Evolutionary conservation across 2,329 filamentous ascomycete genomes (phyloP).

Genomic region (Penicillium sp.): DNA sequence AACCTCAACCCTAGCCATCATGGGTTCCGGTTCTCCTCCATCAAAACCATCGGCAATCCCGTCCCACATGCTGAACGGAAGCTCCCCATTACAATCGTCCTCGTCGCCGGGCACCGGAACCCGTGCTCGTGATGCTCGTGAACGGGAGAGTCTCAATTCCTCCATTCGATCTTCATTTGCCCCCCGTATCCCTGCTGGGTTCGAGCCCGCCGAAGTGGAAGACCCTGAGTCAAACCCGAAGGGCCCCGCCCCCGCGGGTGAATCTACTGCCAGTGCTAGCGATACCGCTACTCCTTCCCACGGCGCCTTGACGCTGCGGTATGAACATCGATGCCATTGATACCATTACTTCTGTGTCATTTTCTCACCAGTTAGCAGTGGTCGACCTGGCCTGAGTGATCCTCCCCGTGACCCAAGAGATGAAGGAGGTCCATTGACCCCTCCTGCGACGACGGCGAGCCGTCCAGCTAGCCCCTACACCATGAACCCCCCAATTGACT

Average conservation of each 20-base stretch:
- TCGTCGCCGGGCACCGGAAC: conserved; percentile 30
- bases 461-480: conserved; percentile 56
- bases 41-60: conserved; percentile 59
- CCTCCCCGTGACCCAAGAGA: conserved; percentile 60
- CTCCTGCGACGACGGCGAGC: conserved; percentile 54
- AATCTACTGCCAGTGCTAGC: conserved; percentile 20
- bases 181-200: conserved; percentile 39
- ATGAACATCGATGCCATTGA: conserved; percentile 8
- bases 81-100: conserved; percentile 55
- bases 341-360: background rate
- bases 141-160: conserved; percentile 61
- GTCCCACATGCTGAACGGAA: conserved; percentile 61
- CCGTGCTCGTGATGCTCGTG: conserved; percentile 55
- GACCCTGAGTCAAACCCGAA: conserved; percentile 3
- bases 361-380: conserved; percentile 14
- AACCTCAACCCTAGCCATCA: conserved; percentile 29
- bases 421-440: conserved; percentile 53
- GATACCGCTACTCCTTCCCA: conserved; percentile 19
- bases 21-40: conserved; percentile 52
- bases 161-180: conserved; percentile 64
- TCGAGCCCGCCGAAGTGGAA: conserved; percentile 28
- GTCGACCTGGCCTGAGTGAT: conserved; percentile 47
- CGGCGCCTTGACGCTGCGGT: conserved; percentile 30
- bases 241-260: conserved; percentile 17
- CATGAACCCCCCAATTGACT: conserved; percentile 54